Base-by-base conservation (phyloP, 306 rosid species). In the Canavalia gladiata region DNA sequence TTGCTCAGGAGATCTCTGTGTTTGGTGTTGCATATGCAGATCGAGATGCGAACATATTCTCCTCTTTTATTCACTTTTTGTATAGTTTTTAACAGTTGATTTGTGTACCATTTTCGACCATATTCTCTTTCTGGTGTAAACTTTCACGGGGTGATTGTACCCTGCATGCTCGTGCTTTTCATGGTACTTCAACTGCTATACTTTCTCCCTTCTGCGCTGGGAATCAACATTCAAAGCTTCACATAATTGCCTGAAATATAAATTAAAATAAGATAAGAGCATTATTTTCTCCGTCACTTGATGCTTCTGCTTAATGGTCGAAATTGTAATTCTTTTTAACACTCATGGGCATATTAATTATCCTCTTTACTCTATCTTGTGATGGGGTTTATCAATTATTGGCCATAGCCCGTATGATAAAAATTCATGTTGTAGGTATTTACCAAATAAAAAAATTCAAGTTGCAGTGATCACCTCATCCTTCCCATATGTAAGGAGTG, bases 21-120 rank as follows among this genome's bases (percentile, higher is more conserved):
- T 59, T 76, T 86, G 85, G 57, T 83, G 64, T 65, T 75, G 64
- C 57, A 5, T 72, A 11, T 18, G 67, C 77, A 88, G 88, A 89
- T 92, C 89, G 85, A 86, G 83, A 74, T 75, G 84, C 39, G 4
- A 41, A 1, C 3, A 2, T 43, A 13, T 42, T 25, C 6, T 18
- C 25, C 25, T 18, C 25, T 69, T 71, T 78, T 3, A 18, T 18
- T 18, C 25, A 18, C 4, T 72, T 9, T 25, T 52, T 68, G 46
- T 8, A 6, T 37, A 31, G 79, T 42, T 6, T 82, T 29, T 64
- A 65, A 59, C 43, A 58, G 31, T 81, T 83, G 80, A 74, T 35
- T 81, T 81, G 1, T 46, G 51, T 76, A 10, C 45, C 76, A 34
- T 18, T 18, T 18, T 18, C 25, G 25, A 18, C 25, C 25, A 18